Evolutionary conservation across 192 early-diverging fungal genomes (phyloP).

Genomic region (Gamsiella multidivaricata): DNA sequence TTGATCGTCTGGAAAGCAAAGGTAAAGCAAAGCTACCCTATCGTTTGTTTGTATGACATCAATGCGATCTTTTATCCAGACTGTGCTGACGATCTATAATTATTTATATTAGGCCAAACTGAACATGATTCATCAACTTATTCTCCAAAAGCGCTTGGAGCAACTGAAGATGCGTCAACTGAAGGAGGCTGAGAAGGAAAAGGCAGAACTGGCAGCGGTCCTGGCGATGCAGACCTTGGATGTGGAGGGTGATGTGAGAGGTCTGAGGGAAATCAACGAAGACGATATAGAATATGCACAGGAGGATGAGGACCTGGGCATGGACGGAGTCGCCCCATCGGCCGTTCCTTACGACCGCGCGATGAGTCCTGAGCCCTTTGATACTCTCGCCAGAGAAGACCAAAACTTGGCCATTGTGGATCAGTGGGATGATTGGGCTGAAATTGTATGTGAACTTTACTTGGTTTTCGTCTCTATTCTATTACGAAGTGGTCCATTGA

Average conservation of each 20-base stretch:
- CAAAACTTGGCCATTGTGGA: conserved; percentile 64
- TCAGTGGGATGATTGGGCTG: conserved; percentile 68
- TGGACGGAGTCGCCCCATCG: conserved; percentile 14
- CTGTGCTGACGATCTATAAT: neutral
- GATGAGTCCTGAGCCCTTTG: conserved; percentile 72
- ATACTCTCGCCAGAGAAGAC: conserved; percentile 65
- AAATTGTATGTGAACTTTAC: conserved; percentile 74
- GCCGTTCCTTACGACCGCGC: conserved; percentile 65
- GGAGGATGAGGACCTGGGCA: conserved; percentile 59
- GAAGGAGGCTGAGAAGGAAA: conserved; percentile 65
- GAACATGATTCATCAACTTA: conserved; percentile 81
- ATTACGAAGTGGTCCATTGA: neutral
- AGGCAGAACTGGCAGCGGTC: conserved; percentile 62
- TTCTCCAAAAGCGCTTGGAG: conserved; percentile 79
- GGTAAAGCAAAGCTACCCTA: conserved; percentile 19
- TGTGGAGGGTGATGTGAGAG: conserved; percentile 36
- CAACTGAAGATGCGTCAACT: conserved; percentile 72
- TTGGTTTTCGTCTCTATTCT: neutral
- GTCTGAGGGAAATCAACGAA: conserved; percentile 32
- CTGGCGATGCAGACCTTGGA: conserved; percentile 61
- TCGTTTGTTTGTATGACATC: neutral
- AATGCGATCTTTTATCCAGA: neutral
- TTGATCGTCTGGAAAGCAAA: conserved; percentile 88
- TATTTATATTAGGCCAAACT: conserved; percentile 63
- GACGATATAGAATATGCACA: conserved; percentile 58